Conservation (phyloP, 306 rosid species). For the Cercis canadensis region DNA sequence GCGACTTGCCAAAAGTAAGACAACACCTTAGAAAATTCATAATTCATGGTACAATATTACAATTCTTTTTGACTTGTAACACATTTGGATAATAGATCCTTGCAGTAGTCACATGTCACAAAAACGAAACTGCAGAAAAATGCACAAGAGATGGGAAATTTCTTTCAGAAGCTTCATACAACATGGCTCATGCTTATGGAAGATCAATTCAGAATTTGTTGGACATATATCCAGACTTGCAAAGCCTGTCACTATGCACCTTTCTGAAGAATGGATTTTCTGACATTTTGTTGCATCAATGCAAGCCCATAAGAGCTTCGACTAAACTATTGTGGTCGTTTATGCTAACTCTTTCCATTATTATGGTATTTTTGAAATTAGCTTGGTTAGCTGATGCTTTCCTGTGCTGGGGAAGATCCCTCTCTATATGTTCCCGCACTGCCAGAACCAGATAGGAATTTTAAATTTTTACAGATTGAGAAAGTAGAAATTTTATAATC, state of each 20-base stretch:
- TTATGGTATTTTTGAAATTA: slow-evolving; percentile 59
- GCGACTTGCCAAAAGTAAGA: slow-evolving; percentile 60
- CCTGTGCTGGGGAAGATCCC: slow-evolving; percentile 46
- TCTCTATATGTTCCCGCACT: slow-evolving; percentile 38
- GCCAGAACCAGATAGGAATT: slow-evolving; percentile 20
- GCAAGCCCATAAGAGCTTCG: slow-evolving; percentile 54
- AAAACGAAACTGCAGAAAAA: slow-evolving; percentile 25
- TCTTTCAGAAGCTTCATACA: slow-evolving; percentile 49
- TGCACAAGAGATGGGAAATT: slow-evolving; percentile 55
- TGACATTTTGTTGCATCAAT: slow-evolving; percentile 64
- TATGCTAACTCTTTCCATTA: slow-evolving; percentile 60
- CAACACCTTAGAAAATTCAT: not conserved
- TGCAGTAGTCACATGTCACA: slow-evolving; percentile 50
- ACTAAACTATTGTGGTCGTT: slow-evolving; percentile 55
- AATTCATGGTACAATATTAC: not conserved
- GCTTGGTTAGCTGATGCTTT: slow-evolving; percentile 48
- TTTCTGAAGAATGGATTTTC: slow-evolving; percentile 53
- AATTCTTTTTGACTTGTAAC: not conserved
- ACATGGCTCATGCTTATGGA: slow-evolving; percentile 69
- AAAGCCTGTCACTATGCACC: slow-evolving; percentile 56
- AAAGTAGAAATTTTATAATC: not conserved
- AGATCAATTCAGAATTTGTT: slow-evolving; percentile 61
- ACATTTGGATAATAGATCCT: slow-evolving; percentile 46
- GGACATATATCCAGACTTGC: slow-evolving; percentile 65
- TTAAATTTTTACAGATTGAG: slow-evolving; percentile 18